Percentiles rank a stretch among this genome's conserved stretches.
Evolutionary conservation across 495 filamentous ascomycete genomes (phyloP).

Genomic region (Emericellopsis terricola): DNA sequence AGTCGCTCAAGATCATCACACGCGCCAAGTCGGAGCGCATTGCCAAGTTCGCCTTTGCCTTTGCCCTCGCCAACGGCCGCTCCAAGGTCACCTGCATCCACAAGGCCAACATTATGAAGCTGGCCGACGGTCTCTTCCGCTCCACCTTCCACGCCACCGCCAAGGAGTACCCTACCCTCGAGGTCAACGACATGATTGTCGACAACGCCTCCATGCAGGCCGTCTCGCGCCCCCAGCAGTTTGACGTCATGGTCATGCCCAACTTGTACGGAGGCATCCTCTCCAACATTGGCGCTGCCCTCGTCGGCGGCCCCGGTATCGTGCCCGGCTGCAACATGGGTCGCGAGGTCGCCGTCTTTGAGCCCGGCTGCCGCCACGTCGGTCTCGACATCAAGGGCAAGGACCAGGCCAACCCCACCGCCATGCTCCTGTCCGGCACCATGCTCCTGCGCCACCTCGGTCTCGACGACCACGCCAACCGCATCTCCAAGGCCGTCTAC

Average conservation of each 20-base stretch:
- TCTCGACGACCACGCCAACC: slow-evolving; percentile 91
- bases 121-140: slow-evolving; percentile 95
- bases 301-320: slow-evolving; percentile 94
- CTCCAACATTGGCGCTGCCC: slow-evolving; percentile 94
- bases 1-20: slow-evolving; percentile 99
- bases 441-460: slow-evolving; percentile 96
- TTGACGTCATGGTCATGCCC: slow-evolving; percentile 99
- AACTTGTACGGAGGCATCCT: slow-evolving; percentile 98
- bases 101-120: slow-evolving; percentile 99
- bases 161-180: slow-evolving; percentile 81
- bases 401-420: slow-evolving; percentile 96
- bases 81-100: slow-evolving; percentile 99
- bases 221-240: slow-evolving; percentile 88
- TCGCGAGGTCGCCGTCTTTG: slow-evolving; percentile 92
- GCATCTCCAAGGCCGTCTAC: slow-evolving; percentile 94
- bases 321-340: slow-evolving; percentile 99
- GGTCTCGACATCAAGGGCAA: slow-evolving; percentile 98
- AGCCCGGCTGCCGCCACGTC: slow-evolving; percentile 96
- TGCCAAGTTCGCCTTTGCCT: slow-evolving; percentile 94
- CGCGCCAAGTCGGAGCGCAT: slow-evolving; percentile 97
- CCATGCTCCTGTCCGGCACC: slow-evolving; percentile 79
- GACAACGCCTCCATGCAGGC: slow-evolving; percentile 99
- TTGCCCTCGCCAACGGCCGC: slow-evolving; percentile 92
- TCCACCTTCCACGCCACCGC: slow-evolving; percentile 87
- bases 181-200: slow-evolving; percentile 97